phyloP scores from a whole-genome alignment of 805 yeast genomes.

The Grigorovia transvaalensis region DNA sequence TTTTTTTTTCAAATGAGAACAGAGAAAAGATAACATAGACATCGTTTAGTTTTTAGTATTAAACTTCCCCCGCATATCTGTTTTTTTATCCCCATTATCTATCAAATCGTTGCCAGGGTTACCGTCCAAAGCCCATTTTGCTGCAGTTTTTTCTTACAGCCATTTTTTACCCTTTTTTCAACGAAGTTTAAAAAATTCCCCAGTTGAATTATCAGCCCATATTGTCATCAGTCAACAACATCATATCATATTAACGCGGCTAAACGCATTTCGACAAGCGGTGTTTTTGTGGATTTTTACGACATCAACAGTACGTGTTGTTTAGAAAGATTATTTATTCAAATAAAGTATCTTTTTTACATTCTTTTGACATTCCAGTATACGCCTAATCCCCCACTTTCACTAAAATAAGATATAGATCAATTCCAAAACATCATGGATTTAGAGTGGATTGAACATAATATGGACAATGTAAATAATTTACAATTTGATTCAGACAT shows the following conservation, averaged over 20 bases:
- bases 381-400: not conserved
- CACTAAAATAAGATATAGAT: not conserved
- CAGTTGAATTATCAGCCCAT: not conserved
- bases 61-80: not conserved
- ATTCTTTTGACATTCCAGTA: not conserved
- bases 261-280: no score
- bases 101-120: not conserved
- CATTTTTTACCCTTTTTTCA: not conserved
- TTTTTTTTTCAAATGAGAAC: no score
- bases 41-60: not conserved
- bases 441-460: not conserved
- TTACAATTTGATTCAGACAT: not conserved
- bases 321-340: no score
- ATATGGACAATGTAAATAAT: not conserved
- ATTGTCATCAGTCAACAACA: not conserved
- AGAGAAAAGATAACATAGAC: not conserved
- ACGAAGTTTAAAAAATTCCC: no score
- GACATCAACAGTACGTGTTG: not conserved
- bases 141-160: not conserved
- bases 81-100: no score
- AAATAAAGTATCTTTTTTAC: not conserved
- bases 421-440: not conserved
- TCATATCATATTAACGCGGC: no score
- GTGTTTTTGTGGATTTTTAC: no score
- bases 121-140: not conserved